A percentile compares a stretch with the other conserved stretches of the same genome.
phyloP scores from a whole-genome alignment of 352 stramenopile genomes.

The Aphanomyces invadans region DNA sequence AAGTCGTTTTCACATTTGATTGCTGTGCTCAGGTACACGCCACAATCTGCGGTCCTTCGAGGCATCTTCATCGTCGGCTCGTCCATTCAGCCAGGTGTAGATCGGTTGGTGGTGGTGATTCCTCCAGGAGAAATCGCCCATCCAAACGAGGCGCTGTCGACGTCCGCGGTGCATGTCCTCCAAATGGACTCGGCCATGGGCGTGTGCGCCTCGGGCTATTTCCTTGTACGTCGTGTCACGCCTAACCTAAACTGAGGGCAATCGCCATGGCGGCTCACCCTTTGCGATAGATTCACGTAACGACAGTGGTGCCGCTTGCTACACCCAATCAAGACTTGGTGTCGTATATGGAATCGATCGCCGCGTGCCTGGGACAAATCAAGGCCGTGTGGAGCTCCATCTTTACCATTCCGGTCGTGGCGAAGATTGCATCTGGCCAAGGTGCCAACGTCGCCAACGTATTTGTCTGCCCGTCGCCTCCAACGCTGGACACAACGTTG shows the following conservation, averaged over 20 bases:
- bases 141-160: conserved; percentile 32
- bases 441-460: conserved; percentile 28
- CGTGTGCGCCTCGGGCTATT: conserved; percentile 51
- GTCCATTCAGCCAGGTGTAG: conserved; percentile 38
- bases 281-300: conserved; percentile 45
- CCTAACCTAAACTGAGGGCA: no score
- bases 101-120: conserved; percentile 55
- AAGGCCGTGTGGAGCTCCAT: conserved; percentile 37
- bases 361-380: conserved; percentile 13
- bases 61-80: conserved; percentile 46
- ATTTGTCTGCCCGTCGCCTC: conserved; percentile 34
- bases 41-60: conserved; percentile 32
- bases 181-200: conserved; percentile 60
- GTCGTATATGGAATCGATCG: conserved; percentile 35
- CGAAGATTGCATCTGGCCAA: no score
- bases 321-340: conserved; percentile 37
- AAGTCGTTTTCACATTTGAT: conserved; percentile 2
- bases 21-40: background rate
- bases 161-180: conserved; percentile 52
- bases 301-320: conserved; percentile 40
- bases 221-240: conserved; percentile 38
- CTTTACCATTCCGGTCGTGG: conserved; percentile 42
- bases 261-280: no score
- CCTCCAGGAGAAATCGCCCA: conserved; percentile 48
- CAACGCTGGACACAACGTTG: conserved; percentile 46